phyloP scores from a whole-genome alignment of 1,139 yeast genomes.

The Taphrina communis region DNA sequence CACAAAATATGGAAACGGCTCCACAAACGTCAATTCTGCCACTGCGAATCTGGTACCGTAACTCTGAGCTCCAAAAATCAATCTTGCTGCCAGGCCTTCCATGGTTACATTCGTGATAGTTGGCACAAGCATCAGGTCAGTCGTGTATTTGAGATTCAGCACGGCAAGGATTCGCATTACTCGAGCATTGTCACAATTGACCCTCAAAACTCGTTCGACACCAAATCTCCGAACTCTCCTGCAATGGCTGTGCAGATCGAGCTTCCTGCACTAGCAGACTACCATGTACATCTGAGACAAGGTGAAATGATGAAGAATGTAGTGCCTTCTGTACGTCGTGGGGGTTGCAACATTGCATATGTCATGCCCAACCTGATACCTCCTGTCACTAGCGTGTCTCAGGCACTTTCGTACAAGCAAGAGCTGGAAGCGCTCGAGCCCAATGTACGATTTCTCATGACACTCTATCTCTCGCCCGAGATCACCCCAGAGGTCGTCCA shows the following conservation, averaged over 20 bases:
- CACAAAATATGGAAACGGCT: background rate
- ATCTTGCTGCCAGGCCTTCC: background rate
- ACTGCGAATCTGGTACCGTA: background rate
- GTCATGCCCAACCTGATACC: constrained; percentile 97
- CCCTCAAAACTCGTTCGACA: too few relatives aligned
- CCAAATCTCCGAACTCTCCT: too few relatives aligned
- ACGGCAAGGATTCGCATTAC: too few relatives aligned
- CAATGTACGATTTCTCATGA: constrained; percentile 85
- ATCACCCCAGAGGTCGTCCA: constrained; percentile 84
- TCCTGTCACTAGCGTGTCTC: constrained; percentile 80
- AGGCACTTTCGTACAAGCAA: constrained; percentile 72
- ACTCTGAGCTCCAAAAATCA: background rate
- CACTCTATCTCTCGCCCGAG: constrained; percentile 76
- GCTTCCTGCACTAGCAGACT: constrained; percentile 70
- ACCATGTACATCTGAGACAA: constrained; percentile 95
- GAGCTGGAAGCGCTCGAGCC: constrained; percentile 74
- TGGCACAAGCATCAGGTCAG: background rate
- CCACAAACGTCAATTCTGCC: constrained; percentile 11
- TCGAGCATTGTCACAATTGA: too few relatives aligned
- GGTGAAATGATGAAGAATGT: constrained; percentile 90
- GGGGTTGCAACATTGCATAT: constrained; percentile 89
- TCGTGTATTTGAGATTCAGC: too few relatives aligned
- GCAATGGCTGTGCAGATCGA: constrained; percentile 10
- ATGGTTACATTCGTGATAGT: background rate
- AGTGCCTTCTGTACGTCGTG: constrained; percentile 85